Conservation (phyloP, 2,329 filamentous ascomycete species). For the Saccharata proteae region DNA sequence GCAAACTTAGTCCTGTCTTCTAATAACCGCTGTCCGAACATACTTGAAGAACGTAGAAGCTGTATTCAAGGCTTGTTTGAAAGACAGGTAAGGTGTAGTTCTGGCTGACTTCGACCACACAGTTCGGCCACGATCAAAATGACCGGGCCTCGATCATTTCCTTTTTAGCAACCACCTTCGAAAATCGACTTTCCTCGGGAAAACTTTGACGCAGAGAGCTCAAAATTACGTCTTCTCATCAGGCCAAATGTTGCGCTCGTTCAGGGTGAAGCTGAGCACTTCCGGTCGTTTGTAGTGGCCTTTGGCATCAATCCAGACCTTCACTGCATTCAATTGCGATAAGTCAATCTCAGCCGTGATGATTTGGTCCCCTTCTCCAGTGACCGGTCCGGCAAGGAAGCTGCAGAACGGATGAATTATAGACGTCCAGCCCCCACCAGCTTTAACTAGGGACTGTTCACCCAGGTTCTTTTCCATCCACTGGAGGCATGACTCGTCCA, state of each 20-base stretch:
- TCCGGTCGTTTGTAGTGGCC: conserved; percentile 26
- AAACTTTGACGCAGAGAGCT: too few relatives aligned
- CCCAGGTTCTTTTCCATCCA: conserved; percentile 29
- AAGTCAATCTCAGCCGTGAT: conserved; percentile 25
- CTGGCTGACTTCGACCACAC: too few relatives aligned
- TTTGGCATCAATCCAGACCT: conserved; percentile 26
- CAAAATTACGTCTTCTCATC: conserved; percentile 20
- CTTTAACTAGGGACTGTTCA: conserved; percentile 21
- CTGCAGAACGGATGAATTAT: conserved; percentile 24
- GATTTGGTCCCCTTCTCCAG: conserved; percentile 21
- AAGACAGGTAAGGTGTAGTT: too few relatives aligned
- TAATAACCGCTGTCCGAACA: too few relatives aligned
- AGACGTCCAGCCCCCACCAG: conserved; percentile 24
- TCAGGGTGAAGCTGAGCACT: conserved; percentile 21
- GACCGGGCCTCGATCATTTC: too few relatives aligned
- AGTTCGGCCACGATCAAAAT: too few relatives aligned
- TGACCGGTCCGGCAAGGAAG: conserved; percentile 23
- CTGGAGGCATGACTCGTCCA: conserved; percentile 29
- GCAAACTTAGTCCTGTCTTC: too few relatives aligned
- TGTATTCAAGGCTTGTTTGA: too few relatives aligned
- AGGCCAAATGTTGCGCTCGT: conserved; percentile 18
- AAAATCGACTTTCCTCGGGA: too few relatives aligned
- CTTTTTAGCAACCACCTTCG: too few relatives aligned
- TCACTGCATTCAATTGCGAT: conserved; percentile 18
- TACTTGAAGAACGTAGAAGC: too few relatives aligned